Evolutionary conservation across 1,284 basidiomycete species (phyloP).

Genomic region (Boletus smithii): DNA sequence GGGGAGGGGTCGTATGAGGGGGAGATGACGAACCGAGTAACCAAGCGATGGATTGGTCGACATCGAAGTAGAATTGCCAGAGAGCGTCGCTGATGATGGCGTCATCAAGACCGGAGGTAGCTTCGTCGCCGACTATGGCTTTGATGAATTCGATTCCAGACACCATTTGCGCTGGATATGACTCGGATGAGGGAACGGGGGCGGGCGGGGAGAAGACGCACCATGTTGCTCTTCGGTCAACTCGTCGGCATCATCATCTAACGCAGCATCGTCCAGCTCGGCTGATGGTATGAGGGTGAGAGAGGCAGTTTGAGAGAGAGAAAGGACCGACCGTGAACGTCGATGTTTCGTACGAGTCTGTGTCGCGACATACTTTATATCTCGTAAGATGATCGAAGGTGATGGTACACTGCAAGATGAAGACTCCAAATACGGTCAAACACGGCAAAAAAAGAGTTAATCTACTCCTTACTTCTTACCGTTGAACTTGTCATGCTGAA

Average conservation of each 20-base stretch:
- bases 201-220: conserved; percentile 27
- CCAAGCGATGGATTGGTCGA: conserved; percentile 73
- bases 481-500: conserved; percentile 54
- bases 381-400: conserved; percentile 1
- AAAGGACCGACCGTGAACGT: conserved; percentile 67
- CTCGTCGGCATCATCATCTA: conserved; percentile 69
- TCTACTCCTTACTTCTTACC: too few species aligned
- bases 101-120: conserved; percentile 68
- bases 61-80: conserved; percentile 90
- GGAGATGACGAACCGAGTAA: conserved; percentile 54
- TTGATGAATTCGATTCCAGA: conserved; percentile 68
- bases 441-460: conserved; percentile 1
- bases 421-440: conserved; percentile 29
- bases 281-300: conserved; percentile 41
- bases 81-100: conserved; percentile 75
- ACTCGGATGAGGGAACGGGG: background rate
- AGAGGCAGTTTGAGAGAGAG: conserved; percentile 9
- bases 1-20: background rate
- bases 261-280: conserved; percentile 70
- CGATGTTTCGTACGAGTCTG: conserved; percentile 85
- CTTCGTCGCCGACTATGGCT: conserved; percentile 63
- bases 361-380: conserved; percentile 82
- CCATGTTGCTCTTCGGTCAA: conserved; percentile 71
- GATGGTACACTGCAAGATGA: background rate
- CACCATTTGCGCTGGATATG: conserved; percentile 63